phyloP scores from a whole-genome alignment of 1,139 yeast genomes.

The Kodamaea arcana region DNA sequence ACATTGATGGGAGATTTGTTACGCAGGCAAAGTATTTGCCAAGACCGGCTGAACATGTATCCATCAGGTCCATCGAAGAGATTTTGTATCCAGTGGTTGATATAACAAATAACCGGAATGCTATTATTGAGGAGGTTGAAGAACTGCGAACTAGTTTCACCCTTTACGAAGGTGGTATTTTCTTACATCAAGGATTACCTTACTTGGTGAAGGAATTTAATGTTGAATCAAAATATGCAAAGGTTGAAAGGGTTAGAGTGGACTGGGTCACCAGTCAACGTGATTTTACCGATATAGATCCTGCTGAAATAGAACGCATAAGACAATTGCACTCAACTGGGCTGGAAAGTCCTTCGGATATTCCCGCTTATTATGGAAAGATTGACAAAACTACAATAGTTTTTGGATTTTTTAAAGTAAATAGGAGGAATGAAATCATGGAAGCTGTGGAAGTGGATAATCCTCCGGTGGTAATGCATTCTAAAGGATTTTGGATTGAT shows the following conservation, averaged over 20 bases:
- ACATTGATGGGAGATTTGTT: slow-evolving; percentile 55
- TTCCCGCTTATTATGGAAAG: slow-evolving; percentile 72
- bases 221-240: slow-evolving; percentile 69
- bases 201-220: slow-evolving; percentile 83
- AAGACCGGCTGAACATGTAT: slow-evolving; percentile 71
- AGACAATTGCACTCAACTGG: slow-evolving; percentile 41
- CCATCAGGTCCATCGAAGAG: slow-evolving; percentile 81
- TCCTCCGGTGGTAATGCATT: slow-evolving; percentile 66
- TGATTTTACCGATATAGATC: slow-evolving; percentile 91
- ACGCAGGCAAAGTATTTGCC: slow-evolving; percentile 62
- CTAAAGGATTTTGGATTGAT: slow-evolving; percentile 92
- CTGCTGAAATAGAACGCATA: slow-evolving; percentile 64
- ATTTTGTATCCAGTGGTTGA: slow-evolving; percentile 84
- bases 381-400: slow-evolving; percentile 70
- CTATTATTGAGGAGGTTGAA: slow-evolving; percentile 86
- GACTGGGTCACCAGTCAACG: slow-evolving; percentile 92
- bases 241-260: slow-evolving; percentile 81
- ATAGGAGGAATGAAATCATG: slow-evolving; percentile 66
- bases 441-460: slow-evolving; percentile 92
- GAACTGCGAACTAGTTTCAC: slow-evolving; percentile 86
- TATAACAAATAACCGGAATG: slow-evolving; percentile 67
- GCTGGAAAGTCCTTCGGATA: slow-evolving; percentile 32
- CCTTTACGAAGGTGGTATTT: slow-evolving; percentile 91
- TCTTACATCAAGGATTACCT: slow-evolving; percentile 88
- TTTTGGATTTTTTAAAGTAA: slow-evolving; percentile 89